Base-by-base conservation (phyloP, 1,284 basidiomycete species). In the Coriolopsis trogii region DNA sequence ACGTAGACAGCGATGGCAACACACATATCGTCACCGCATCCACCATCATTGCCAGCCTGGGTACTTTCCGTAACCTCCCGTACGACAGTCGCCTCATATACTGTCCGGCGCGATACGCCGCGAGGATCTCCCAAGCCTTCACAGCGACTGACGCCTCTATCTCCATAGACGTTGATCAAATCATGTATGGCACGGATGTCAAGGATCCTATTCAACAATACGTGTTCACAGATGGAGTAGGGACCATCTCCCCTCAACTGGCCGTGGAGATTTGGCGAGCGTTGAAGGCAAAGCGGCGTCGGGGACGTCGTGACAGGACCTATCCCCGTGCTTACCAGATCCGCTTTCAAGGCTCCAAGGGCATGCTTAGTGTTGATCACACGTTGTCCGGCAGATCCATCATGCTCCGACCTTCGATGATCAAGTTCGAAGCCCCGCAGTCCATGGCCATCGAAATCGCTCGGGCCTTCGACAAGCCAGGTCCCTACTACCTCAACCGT, bases 121-220 rank as follows among this genome's bases (percentile, higher is more conserved):
- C 88, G 7, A 73, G 87, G 18, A 74, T 90, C 24, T 84, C 85
- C 3, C 85, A 87, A 63, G 85, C 84, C 0, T 89, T 90, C 64
- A 89, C 87, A 0, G 78, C 87, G 0, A 89, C 87, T 0, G 84
- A 87, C 57, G 73, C 77, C 4, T 79, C 81, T 0, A 72, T 86
- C 16, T 61, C 73, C 21, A 73, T 84, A 10, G 69, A 75, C 24
- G 73, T 77, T 1, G 81, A 82, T 37, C 79, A 87, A 58, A 73
- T 89, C 9, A 49, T 76, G 5, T 13, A 28, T 4, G 44, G 74
- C 0, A 43, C 58, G 0, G 87, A 89, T 63, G 80, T 87, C 52
- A 63, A 66, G 53, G 59, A 41, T 51, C 49, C 50, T 7, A 42
- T 23, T 0, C 60, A 57, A 3, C 56, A 28, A 53, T 81, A 77